phyloP scores from a whole-genome alignment of 2,329 filamentous ascomycete species.

The Fusarium irregulare region DNA sequence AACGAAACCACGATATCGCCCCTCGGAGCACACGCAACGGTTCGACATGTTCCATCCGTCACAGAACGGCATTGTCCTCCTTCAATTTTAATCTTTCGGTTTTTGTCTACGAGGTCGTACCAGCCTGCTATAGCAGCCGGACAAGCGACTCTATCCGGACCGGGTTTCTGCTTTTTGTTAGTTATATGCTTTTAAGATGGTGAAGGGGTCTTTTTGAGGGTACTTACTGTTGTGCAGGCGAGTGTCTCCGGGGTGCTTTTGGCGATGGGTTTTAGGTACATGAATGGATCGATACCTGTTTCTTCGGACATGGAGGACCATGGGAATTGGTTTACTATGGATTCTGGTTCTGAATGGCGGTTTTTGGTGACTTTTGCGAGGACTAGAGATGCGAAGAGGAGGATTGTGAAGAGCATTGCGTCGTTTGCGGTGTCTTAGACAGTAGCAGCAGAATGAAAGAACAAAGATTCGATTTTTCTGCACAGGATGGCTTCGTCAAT shows the following conservation, averaged over 20 bases:
- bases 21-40: constrained; percentile 32
- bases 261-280: constrained; percentile 8
- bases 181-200: neutral
- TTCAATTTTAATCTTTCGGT: constrained; percentile 11
- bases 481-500: neutral
- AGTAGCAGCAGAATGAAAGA: neutral
- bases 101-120: constrained; percentile 6
- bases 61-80: constrained; percentile 28
- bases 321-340: constrained; percentile 20
- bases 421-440: neutral
- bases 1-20: constrained; percentile 3
- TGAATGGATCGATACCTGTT: constrained; percentile 31
- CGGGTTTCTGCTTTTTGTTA: constrained; percentile 15
- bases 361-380: neutral
- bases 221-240: constrained; percentile 29
- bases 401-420: constrained; percentile 17
- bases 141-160: constrained; percentile 35
- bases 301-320: constrained; percentile 22
- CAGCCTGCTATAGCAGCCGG: constrained; percentile 35
- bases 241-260: constrained; percentile 23
- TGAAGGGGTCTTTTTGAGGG: too few species aligned
- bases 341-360: neutral
- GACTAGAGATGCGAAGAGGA: constrained; percentile 7
- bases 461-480: too few species aligned
- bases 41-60: constrained; percentile 16